Base-by-base conservation (phyloP, 1,139 yeast genomes). In the Suhomyces choctaworum region DNA sequence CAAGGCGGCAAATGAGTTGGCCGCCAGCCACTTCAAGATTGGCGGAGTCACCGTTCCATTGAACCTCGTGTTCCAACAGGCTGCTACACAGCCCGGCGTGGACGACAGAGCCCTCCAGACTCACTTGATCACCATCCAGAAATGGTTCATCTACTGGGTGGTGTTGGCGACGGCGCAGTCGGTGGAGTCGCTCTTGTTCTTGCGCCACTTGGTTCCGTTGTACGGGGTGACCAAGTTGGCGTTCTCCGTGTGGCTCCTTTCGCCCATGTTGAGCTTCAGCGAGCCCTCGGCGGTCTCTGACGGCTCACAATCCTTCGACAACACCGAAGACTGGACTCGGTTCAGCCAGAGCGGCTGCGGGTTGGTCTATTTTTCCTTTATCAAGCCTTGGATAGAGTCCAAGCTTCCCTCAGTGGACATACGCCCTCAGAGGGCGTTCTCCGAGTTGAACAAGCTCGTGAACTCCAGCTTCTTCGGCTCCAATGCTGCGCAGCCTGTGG, bases 81-180 rank as follows among this genome's bases (percentile, higher is more conserved):
- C 33, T 2, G 40, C 36, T 13, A 12, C 25, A 6, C 40, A 29
- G 13, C 32, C 40, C 6, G 33, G 31, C 1, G 36, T 25, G 7
- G 37, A 46, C 22, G 56, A 51, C 22, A 47, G 45, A 19, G 44
- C 39, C 10, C 36, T 53, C 29, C 56, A 51, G 26, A 34, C 40
- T 24, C 70, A 70, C 42, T 52, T 69, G 37, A 51, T 73, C 15
- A 54, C 67, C 10, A 54, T 76, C 26, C 76, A 77, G 36, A 77
- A 79, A 49, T 76, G 83, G 79, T 55, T 76, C 22, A 62, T 74
- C 13, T 80, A 78, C 50, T 80, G 87, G 87, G 58, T 77, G 12
- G 70, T 76, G 1, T 56, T 63, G 31, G 65, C 75, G 1, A 42
- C 65, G 6, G 50, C 66, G 22, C 58, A 56, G n/a, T 49, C 56